These are phyloP conservation scores for Aspergillus clavatus DNA, from an alignment of 2,329 filamentous ascomycete species.

Conservation along the genomic window DNA sequence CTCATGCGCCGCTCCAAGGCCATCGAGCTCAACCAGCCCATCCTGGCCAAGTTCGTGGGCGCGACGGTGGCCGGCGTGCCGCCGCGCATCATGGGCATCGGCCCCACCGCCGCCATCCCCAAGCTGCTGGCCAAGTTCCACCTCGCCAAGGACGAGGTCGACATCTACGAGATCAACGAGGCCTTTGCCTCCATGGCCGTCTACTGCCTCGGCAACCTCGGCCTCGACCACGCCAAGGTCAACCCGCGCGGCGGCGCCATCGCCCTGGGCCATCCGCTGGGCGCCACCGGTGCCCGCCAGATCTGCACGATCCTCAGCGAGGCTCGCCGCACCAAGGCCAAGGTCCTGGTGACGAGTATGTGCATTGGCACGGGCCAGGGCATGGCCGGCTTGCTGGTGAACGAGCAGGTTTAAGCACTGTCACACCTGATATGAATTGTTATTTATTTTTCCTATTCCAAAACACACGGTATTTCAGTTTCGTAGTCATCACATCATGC, in stretches of 20 bases:
- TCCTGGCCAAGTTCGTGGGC: constrained; percentile 90
- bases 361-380: constrained; percentile 66
- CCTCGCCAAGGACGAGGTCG: constrained; percentile 73
- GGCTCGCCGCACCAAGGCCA: constrained; percentile 77
- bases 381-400: constrained; percentile 63
- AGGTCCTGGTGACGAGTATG: constrained; percentile 89
- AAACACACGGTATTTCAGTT: too few relatives aligned
- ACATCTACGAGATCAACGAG: constrained; percentile 93
- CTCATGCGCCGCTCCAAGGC: constrained; percentile 94
- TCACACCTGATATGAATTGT: too few relatives aligned
- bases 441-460: background rate
- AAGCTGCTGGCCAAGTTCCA: constrained; percentile 82
- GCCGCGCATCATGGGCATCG: constrained; percentile 93
- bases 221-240: constrained; percentile 64
- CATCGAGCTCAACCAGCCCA: constrained; percentile 78
- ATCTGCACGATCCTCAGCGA: constrained; percentile 89
- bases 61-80: constrained; percentile 86
- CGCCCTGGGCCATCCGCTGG: constrained; percentile 84
- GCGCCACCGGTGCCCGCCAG: constrained; percentile 82
- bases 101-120: constrained; percentile 55
- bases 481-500: constrained; percentile 1
- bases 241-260: constrained; percentile 94
- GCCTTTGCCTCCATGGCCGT: constrained; percentile 97
- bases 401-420: constrained; percentile 52
- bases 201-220: constrained; percentile 72